Percentiles rank a stretch among this genome's conserved stretches.
Evolutionary conservation across 163 green algal species (phyloP).

Genomic region (Scenedesmus sp.): DNA sequence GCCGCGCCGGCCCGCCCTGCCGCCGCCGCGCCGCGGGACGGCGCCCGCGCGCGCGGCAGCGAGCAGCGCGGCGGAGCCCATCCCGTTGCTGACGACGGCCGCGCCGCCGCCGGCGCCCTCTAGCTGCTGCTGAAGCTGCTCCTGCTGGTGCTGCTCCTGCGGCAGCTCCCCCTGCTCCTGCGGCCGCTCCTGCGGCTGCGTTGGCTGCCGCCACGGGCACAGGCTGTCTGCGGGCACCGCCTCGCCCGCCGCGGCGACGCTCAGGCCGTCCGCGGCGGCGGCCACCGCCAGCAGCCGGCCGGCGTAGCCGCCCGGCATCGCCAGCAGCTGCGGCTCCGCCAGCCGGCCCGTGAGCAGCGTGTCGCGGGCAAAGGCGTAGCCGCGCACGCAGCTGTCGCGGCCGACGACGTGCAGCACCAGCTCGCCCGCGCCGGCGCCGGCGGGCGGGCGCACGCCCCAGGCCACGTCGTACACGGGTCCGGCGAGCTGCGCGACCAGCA

Average conservation of each 20-base stretch:
- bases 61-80: too few species aligned
- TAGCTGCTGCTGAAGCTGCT: slow-evolving; percentile 3
- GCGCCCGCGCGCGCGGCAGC: slow-evolving; percentile 3
- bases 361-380: background rate
- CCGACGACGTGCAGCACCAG: background rate
- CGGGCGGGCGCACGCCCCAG: background rate
- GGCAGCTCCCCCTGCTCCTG: background rate
- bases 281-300: slow-evolving; percentile 31
- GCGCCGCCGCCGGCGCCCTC: background rate
- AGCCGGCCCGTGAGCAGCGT: background rate
- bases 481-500: slow-evolving; percentile 20
- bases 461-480: slow-evolving; percentile 25
- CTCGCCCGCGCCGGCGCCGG: slow-evolving; percentile 5
- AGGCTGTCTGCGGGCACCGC: slow-evolving; percentile 9
- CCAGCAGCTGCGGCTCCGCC: background rate
- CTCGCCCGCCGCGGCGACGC: slow-evolving; percentile 33
- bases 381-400: background rate
- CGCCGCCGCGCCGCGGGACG: background rate
- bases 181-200: slow-evolving; percentile 3
- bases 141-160: slow-evolving; percentile 18
- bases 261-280: background rate
- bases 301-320: background rate
- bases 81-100: too few species aligned
- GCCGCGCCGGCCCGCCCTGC: background rate
- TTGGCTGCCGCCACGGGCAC: background rate